Base-by-base conservation (phyloP, 2,329 filamentous ascomycete species). In the Nakataea oryzae region DNA sequence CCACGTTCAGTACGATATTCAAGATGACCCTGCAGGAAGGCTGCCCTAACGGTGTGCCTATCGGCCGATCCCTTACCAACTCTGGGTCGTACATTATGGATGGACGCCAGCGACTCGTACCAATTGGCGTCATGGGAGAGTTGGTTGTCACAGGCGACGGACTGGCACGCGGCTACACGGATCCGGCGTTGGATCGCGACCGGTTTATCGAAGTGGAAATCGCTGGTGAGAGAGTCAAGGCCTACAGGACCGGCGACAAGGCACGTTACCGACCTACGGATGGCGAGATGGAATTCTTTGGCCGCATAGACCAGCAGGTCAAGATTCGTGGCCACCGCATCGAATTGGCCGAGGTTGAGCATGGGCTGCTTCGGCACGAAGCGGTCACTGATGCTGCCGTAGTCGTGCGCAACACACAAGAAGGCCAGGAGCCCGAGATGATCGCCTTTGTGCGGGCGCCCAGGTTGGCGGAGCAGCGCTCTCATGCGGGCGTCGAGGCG, bases 21-120 rank as follows among this genome's bases (percentile, higher is more conserved):
- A 27, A 32, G 24, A 30, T 57, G 27, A 30, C 24, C 26, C 9
- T 30, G 55, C 17, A 29, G 24, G 55, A 57, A n/a, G 26, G 14
- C 24, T 57, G 27, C 30, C 27, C 30, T 27, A 57, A 57, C 26
- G 64, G 47, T 9, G 64, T 64, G 24, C 24, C 58, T 2, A 56
- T 61, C 12, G 58, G 50, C 28, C 24, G 28, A 21, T 24, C 41
- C 30, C 17, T 57, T 17, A 57, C 17, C 27, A 57, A 57, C n/a
- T 57, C 28, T 57, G 56, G 56, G 21, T 65, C 76, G 2, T 79
- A 78, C 62, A 73, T 82, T 14, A 68, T 81, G 2, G 74, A 79
- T 61, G 63, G 67, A 8, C 62, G 69, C 1, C 63, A 68, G 55
- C 63, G 66, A 6, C 68, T 72, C 3, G 62, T 72, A 0, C 74